Evolutionary conservation across 2,329 filamentous ascomycete species (phyloP), one percentile per base, ranked within the genome.

Genomic region (Botrytis aclada): DNA sequence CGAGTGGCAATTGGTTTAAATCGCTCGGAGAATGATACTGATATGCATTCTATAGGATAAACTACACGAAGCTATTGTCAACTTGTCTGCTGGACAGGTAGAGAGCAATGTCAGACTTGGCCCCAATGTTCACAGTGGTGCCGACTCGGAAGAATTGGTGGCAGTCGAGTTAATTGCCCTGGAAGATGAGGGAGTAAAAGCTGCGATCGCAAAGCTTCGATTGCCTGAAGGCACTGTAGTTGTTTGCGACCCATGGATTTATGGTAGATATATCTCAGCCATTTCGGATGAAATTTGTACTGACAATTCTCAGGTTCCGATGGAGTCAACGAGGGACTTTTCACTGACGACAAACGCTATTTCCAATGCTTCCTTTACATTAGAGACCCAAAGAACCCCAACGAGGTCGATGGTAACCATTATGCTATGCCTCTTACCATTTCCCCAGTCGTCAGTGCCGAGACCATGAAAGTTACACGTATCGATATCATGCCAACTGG

Each of bases 401-500:
- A 82, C 10, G 88, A 91, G 77, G 81, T 82, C n/a, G 90, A 93
- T 78, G 88, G 87, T 60, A 92, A 91, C 78, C 89, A 92, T 79
- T 92, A 92, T 78, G 88, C 90, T 0, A 86, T 91, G 76, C 90
- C 90, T 1, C 82, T 92, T 2, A 85, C 87, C n/a, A 88, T 81
- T 63, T 91, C 89, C 2, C 90, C 90, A 0, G 90, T 93, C 32
- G 83, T 94, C 60, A 89, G 89, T 78, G 87, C 86, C 0, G 85
- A 86, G 58, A 88, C 85, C 2, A 87, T 88, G 82, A 88, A 90
- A 78, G 85, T 94, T 54, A 85, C 92, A 63, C 87, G 91, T 18
- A 91, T 94, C 75, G 91, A 94, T 78, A 84, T 88, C 72, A 81
- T 93, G 6, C 91, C 92, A 1, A 92, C 89, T 4, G 91, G 92